These are phyloP conservation scores for Selaginella tamariscina DNA, from an alignment of 75 land plant genomes.

Conservation along the genomic window DNA sequence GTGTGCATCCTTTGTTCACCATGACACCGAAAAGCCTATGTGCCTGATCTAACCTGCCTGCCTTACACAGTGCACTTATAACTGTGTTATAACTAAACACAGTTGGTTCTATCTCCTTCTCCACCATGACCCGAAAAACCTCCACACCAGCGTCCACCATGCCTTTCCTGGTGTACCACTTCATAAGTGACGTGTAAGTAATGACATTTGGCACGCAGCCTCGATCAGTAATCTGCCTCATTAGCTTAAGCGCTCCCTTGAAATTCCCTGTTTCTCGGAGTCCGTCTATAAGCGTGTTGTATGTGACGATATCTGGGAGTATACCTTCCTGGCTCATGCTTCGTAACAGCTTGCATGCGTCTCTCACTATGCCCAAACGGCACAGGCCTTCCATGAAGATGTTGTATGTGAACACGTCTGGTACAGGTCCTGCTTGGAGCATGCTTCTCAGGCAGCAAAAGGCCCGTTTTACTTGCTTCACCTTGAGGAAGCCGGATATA, in stretches of 20 bases:
- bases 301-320: not conserved
- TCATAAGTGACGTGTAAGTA: not conserved
- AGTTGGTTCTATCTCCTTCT: not conserved
- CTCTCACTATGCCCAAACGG: not conserved
- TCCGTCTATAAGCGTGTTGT: not conserved
- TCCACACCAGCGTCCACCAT: not conserved
- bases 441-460: not conserved
- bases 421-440: not conserved
- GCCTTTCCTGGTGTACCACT: not conserved
- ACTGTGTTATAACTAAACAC: slow-evolving; percentile 1
- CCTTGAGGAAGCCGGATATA: not conserved
- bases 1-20: not conserved
- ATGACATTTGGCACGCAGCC: not conserved
- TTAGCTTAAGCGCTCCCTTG: not conserved
- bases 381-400: not conserved
- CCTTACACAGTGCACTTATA: slow-evolving; percentile 6
- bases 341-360: not conserved
- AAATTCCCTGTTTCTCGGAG: not conserved
- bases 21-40: not conserved
- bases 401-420: slow-evolving; percentile 10
- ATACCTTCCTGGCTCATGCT: not conserved
- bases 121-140: not conserved
- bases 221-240: not conserved
- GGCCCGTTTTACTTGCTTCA: not conserved
- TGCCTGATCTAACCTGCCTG: not conserved